Percentiles rank a stretch among this genome's conserved stretches.
Evolutionary conservation across 306 rosid species (phyloP).

Genomic region (Vigna angularis): DNA sequence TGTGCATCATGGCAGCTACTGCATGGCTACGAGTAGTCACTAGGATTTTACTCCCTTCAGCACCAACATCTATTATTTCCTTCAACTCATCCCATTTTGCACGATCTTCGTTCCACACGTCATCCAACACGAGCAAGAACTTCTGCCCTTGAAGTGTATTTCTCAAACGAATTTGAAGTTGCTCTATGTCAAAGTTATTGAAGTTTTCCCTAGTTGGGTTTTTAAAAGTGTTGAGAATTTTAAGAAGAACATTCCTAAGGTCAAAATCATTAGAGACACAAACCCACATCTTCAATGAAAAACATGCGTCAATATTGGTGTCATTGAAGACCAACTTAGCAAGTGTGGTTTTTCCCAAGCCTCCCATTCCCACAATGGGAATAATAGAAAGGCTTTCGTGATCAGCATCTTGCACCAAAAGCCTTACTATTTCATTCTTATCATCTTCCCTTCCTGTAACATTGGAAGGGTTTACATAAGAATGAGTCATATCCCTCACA

Average conservation of each 20-base stretch:
- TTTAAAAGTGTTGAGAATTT: background rate
- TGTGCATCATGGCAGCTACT: background rate
- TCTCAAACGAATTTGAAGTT: no score
- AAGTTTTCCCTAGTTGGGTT: background rate
- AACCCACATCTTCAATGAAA: background rate
- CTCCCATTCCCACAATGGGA: slow-evolving; percentile 21
- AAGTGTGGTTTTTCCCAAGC: background rate
- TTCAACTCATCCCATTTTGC: background rate
- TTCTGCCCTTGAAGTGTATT: no score
- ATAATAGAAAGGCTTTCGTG: background rate
- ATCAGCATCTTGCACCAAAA: background rate
- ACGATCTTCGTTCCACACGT: background rate
- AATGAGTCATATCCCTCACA: background rate
- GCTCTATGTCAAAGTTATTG: background rate
- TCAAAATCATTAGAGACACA: slow-evolving; percentile 6
- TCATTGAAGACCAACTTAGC: background rate
- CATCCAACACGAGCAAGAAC: background rate
- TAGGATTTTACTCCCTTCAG: background rate
- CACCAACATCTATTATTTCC: background rate
- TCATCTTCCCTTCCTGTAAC: slow-evolving; percentile 8
- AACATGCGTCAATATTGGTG: background rate
- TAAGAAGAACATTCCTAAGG: background rate
- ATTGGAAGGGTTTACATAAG: background rate
- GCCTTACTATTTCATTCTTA: background rate
- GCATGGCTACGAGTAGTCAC: background rate